Conservation (phyloP, 495 filamentous ascomycete genomes). For the Parmelia sp. region DNA sequence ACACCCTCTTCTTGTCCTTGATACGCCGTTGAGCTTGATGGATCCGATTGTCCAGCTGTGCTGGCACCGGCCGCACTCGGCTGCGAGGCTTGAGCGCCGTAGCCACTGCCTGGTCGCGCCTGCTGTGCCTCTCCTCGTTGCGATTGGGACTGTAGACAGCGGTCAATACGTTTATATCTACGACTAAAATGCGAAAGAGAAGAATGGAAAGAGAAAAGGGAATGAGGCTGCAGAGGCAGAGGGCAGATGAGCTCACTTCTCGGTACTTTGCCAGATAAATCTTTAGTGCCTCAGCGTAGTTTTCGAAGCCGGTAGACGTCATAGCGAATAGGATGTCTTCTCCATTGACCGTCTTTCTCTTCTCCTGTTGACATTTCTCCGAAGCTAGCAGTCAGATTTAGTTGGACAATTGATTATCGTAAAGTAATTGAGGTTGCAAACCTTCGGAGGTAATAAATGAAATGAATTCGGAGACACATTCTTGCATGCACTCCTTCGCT, state of each 20-base stretch:
- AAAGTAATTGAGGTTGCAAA: constrained; percentile 36
- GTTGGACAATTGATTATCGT: constrained; percentile 25
- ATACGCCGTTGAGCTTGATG: constrained; percentile 39
- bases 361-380: constrained; percentile 98
- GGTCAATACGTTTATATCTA: constrained; percentile 29
- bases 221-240: constrained; percentile 26
- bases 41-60: constrained; percentile 39
- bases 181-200: background rate
- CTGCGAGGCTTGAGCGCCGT: constrained; percentile 34
- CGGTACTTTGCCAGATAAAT: constrained; percentile 97
- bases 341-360: constrained; percentile 97
- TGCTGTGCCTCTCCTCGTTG: constrained; percentile 68
- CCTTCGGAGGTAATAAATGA: constrained; percentile 99
- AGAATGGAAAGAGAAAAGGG: background rate
- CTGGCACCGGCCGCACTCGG: constrained; percentile 44
- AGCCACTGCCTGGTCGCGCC: constrained; percentile 64
- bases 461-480: constrained; percentile 99
- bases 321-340: constrained; percentile 98
- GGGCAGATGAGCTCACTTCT: constrained; percentile 62
- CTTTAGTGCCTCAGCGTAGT: constrained; percentile 95
- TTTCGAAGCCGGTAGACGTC: constrained; percentile 98
- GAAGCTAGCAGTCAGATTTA: constrained; percentile 60
- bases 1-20: constrained; percentile 51
- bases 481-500: constrained; percentile 99
- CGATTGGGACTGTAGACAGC: constrained; percentile 59